Percentiles rank a stretch among this genome's conserved stretches.
Evolutionary conservation across 257 asterid genomes (phyloP).

Genomic region (Gardenia jasminoides): DNA sequence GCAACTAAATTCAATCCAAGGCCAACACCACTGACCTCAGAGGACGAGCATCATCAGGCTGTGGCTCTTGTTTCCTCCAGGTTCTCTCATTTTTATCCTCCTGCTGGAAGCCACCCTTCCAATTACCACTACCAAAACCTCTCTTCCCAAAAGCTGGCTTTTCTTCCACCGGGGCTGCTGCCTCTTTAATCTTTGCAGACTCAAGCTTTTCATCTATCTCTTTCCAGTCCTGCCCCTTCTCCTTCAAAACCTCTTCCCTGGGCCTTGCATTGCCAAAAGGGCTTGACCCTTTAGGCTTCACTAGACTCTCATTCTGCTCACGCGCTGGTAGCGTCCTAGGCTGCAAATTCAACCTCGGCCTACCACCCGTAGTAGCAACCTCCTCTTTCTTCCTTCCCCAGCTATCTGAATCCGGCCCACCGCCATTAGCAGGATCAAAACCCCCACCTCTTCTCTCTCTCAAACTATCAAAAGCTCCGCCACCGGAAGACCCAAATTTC

Average conservation of each 20-base stretch:
- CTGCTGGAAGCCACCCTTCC: constrained; percentile 44
- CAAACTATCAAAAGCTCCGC: constrained; percentile 78
- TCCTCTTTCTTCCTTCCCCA: constrained; percentile 79
- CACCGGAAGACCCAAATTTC: constrained; percentile 31
- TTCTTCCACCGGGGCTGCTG: constrained; percentile 26
- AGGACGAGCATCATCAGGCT: constrained; percentile 47
- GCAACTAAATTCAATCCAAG: constrained; percentile 17
- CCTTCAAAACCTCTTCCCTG: constrained; percentile 96
- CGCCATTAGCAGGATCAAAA: constrained; percentile 29
- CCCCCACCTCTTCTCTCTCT: constrained; percentile 64
- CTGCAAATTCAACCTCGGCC: constrained; percentile 65
- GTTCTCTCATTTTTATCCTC: constrained; percentile 54
- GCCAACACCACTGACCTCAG: constrained; percentile 48
- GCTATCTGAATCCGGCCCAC: constrained; percentile 46
- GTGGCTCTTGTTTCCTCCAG: constrained; percentile 76
- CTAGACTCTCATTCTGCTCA: constrained; percentile 29
- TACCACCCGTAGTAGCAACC: constrained; percentile 1
- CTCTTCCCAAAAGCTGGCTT: constrained; percentile 34
- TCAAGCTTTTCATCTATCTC: constrained; percentile 81
- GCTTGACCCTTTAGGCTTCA: constrained; percentile 62
- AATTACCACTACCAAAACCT: constrained; percentile 64
- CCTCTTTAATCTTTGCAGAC: constrained; percentile 55
- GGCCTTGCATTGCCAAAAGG: constrained; percentile 97
- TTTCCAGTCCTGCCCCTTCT: constrained; percentile 90
- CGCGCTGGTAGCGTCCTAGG: constrained; percentile 40